A percentile compares a stretch with the other conserved stretches of the same genome.
Evolutionary conservation across 441 rosid species (phyloP).

Genomic region (Euphorbia corollata): DNA sequence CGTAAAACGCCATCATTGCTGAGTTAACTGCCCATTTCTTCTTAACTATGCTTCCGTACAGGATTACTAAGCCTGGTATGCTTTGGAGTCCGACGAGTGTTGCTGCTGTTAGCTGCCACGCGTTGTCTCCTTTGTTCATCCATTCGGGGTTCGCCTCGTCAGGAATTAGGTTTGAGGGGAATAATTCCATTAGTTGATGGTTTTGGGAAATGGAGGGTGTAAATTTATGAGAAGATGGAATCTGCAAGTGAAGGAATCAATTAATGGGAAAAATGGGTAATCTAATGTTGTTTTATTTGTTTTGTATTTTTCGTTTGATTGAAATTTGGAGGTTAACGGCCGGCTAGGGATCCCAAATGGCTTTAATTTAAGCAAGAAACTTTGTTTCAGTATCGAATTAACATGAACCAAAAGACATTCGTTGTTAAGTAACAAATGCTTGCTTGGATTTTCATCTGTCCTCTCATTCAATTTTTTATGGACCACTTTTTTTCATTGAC

Average conservation of each 20-base stretch:
- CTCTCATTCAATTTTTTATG: neutral
- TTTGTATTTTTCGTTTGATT: conserved; percentile 3
- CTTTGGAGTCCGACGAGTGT: conserved; percentile 47
- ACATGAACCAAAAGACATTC: neutral
- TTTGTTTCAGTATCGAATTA: neutral
- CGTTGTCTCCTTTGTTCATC: conserved; percentile 55
- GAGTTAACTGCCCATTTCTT: conserved; percentile 58
- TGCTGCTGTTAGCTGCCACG: conserved; percentile 62
- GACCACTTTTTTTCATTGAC: neutral
- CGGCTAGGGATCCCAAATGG: neutral
- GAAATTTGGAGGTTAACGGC: neutral
- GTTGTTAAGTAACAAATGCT: neutral
- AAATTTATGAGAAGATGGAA: neutral
- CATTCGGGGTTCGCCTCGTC: conserved; percentile 37
- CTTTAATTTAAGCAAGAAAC: neutral
- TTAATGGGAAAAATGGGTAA: neutral
- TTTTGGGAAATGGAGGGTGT: neutral
- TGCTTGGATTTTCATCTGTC: neutral
- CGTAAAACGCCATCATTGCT: conserved; percentile 55
- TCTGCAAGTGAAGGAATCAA: neutral
- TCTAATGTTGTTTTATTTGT: neutral
- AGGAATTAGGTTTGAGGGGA: conserved; percentile 32
- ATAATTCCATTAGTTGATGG: conserved; percentile 20
- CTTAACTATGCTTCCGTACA: conserved; percentile 46
- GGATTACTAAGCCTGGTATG: conserved; percentile 52